Percentiles rank a stretch among this genome's conserved stretches.
These are phyloP conservation scores for Cyathus striatus DNA, from an alignment of 768 basidiomycete species.

Conservation along the genomic window DNA sequence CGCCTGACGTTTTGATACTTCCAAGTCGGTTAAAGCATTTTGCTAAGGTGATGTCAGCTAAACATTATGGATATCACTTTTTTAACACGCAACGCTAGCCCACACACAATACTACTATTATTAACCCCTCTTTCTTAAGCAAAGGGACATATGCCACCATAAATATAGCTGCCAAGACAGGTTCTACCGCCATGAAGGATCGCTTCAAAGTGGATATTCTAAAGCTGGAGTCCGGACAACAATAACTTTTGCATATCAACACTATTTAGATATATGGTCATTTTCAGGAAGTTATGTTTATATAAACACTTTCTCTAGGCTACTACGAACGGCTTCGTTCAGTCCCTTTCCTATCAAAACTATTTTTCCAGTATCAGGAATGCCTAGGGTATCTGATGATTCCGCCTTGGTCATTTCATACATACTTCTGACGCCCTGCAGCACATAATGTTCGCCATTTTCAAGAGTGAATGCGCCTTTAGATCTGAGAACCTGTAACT, in stretches of 20 bases:
- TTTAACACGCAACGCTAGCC: slow-evolving; percentile 76
- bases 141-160: slow-evolving; percentile 55
- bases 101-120: slow-evolving; percentile 68
- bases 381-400: slow-evolving; percentile 34
- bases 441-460: slow-evolving; percentile 56
- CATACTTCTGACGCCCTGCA: slow-evolving; percentile 89
- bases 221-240: slow-evolving; percentile 18
- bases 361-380: slow-evolving; percentile 69
- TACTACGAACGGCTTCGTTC: slow-evolving; percentile 46
- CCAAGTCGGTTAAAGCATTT: slow-evolving; percentile 91
- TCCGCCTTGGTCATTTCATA: slow-evolving; percentile 69
- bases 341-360: slow-evolving; percentile 87
- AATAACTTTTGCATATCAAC: not conserved
- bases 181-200: slow-evolving; percentile 19
- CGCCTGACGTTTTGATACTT: slow-evolving; percentile 81
- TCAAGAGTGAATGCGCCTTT: slow-evolving; percentile 73
- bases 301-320: slow-evolving; percentile 36
- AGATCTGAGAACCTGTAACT: slow-evolving; percentile 71
- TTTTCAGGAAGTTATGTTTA: slow-evolving; percentile 1
- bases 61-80: not conserved
- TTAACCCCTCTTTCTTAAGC: slow-evolving; percentile 81
- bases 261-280: not conserved
- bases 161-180: slow-evolving; percentile 22
- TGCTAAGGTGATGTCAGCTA: slow-evolving; percentile 65
- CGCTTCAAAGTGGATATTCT: slow-evolving; percentile 27